phyloP scores from a whole-genome alignment of 2,329 filamentous ascomycete genomes.

The Neurospora sp. region DNA sequence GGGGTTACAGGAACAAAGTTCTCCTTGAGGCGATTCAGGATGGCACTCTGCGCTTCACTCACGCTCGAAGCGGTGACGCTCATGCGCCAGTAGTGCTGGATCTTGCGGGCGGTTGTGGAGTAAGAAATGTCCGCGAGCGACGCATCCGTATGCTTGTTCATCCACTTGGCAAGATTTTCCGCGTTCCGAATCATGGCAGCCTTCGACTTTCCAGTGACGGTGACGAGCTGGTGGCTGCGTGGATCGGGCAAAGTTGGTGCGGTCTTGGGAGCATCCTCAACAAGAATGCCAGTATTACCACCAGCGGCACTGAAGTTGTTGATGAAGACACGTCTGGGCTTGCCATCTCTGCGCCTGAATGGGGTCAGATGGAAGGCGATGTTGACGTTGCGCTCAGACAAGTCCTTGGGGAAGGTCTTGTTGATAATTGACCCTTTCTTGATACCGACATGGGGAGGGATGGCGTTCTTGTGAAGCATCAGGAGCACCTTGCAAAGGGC shows the following conservation, averaged over 20 bases:
- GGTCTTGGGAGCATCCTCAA: conserved; percentile 48
- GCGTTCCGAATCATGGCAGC: conserved; percentile 50
- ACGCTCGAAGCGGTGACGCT: conserved; percentile 34
- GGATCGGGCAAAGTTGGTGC: conserved; percentile 32
- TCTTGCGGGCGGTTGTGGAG: conserved; percentile 56
- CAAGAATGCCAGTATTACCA: conserved; percentile 58
- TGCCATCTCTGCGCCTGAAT: conserved; percentile 37
- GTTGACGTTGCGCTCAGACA: conserved; percentile 46
- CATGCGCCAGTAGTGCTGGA: conserved; percentile 50
- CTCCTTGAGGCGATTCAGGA: conserved; percentile 32
- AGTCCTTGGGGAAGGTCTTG: conserved; percentile 46
- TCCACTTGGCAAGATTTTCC: conserved; percentile 42
- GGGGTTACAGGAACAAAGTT: conserved; percentile 33
- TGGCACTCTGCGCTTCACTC: conserved; percentile 31
- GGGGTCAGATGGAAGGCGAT: conserved; percentile 46
- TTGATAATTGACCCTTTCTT: conserved; percentile 48
- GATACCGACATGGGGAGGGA: conserved; percentile 60
- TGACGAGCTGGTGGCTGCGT: conserved; percentile 47
- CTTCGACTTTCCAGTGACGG: conserved; percentile 47
- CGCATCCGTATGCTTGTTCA: conserved; percentile 40
- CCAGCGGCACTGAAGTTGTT: conserved; percentile 67
- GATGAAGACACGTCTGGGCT: conserved; percentile 40
- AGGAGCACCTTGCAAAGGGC: conserved; percentile 55
- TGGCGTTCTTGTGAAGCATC: conserved; percentile 53
- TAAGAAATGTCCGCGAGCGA: conserved; percentile 53